These are phyloP conservation scores for Fusarium pseudograminearum DNA, from an alignment of 2,329 filamentous ascomycete genomes.

Conservation along the genomic window DNA sequence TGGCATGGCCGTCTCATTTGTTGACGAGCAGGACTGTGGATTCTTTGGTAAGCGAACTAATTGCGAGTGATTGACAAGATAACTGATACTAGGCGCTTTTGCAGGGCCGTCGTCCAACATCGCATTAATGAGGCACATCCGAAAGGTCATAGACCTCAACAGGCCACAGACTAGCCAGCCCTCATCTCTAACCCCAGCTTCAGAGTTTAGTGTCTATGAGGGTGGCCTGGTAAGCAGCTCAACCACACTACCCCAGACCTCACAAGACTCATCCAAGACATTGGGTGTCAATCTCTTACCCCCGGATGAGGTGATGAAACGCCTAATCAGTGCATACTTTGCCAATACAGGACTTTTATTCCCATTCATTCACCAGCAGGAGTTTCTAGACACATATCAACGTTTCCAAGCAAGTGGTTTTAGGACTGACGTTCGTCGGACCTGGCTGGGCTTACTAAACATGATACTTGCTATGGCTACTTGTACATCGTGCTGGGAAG, in stretches of 20 bases:
- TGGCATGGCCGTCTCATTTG: conserved; percentile 9
- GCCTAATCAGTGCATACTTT: conserved; percentile 46
- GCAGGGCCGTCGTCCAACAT: conserved; percentile 7
- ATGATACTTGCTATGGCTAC: conserved; percentile 63
- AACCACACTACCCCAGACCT: background rate
- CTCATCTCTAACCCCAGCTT: background rate
- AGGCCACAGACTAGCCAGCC: background rate
- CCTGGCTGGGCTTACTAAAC: conserved; percentile 64
- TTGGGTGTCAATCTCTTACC: conserved; percentile 34
- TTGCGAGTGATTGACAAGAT: too few relatives aligned
- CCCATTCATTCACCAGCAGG: conserved; percentile 47
- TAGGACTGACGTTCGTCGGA: conserved; percentile 54
- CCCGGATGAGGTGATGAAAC: conserved; percentile 27
- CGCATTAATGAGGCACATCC: conserved; percentile 5
- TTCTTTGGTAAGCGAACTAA: conserved; percentile 9
- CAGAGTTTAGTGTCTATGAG: background rate
- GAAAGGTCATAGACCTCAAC: background rate
- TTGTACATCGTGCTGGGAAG: conserved; percentile 40
- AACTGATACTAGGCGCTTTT: too few relatives aligned
- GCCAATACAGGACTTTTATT: conserved; percentile 48
- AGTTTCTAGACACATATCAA: conserved; percentile 43
- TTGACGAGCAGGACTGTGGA: conserved; percentile 15
- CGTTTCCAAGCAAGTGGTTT: conserved; percentile 38
- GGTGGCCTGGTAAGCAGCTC: background rate
- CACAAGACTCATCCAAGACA: too few relatives aligned